A percentile compares a stretch with the other conserved stretches of the same genome.
Evolutionary conservation across 176 grass and related monocot genomes (phyloP).

Genomic region (Cenchrus purpureus): DNA sequence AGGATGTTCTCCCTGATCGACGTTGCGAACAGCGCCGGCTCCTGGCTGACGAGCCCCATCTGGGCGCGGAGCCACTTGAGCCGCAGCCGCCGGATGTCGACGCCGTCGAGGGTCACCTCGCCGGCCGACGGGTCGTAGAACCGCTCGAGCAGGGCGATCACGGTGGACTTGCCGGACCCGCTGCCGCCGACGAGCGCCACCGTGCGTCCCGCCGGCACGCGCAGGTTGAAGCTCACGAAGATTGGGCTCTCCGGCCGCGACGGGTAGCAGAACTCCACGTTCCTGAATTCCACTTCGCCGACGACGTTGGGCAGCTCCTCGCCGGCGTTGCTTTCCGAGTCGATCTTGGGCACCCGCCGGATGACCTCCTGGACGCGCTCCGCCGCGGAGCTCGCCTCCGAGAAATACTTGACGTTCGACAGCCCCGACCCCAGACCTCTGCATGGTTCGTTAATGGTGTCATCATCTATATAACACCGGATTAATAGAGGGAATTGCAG

Average conservation of each 20-base stretch:
- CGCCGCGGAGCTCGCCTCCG: conserved; percentile 80
- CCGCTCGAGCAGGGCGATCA: conserved; percentile 87
- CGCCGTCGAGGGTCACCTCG: conserved; percentile 72
- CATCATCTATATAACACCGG: neutral
- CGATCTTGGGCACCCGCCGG: conserved; percentile 80
- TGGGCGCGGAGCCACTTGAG: conserved; percentile 93
- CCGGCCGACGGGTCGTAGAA: conserved; percentile 87
- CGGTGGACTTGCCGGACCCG: conserved; percentile 91
- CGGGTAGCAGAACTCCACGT: conserved; percentile 83
- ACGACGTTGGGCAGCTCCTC: conserved; percentile 66
- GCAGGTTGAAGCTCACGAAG: conserved; percentile 80
- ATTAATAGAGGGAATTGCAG: neutral
- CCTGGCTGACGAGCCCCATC: conserved; percentile 96
- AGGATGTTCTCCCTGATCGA: conserved; percentile 91
- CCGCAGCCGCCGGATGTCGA: conserved; percentile 71
- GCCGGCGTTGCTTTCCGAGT: conserved; percentile 72
- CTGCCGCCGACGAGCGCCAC: conserved; percentile 83
- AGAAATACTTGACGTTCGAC: conserved; percentile 91
- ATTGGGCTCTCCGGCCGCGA: conserved; percentile 80
- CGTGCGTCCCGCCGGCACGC: conserved; percentile 77
- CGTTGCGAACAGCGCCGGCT: conserved; percentile 94
- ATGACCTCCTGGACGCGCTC: conserved; percentile 75
- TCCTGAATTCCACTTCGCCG: conserved; percentile 84
- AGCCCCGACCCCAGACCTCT: conserved; percentile 86
- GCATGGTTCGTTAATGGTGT: conserved; percentile 27